Evolutionary conservation across 2,329 filamentous ascomycete genomes (phyloP).

Genomic region (Cryphonectria carpinicola): DNA sequence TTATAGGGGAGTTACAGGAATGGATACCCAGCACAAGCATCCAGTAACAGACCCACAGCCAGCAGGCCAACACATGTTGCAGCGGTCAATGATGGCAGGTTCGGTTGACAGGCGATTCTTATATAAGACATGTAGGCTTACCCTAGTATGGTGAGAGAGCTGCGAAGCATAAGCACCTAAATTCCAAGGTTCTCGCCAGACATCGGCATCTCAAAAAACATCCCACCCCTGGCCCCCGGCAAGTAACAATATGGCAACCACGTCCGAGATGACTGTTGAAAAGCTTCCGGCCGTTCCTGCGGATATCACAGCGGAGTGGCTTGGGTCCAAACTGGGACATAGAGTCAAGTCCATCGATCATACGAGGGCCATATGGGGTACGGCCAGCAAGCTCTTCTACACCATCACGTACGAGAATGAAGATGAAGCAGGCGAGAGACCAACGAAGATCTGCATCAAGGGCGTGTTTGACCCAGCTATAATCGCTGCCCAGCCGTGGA

Average conservation of each 20-base stretch:
- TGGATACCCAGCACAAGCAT: not conserved
- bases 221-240: not conserved
- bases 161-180: not conserved
- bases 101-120: not conserved
- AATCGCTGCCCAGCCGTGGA: constrained; percentile 15
- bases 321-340: constrained; percentile 35
- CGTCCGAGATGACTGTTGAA: not conserved
- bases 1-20: not conserved
- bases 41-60: not conserved
- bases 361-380: constrained; percentile 34
- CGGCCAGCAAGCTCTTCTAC: constrained; percentile 38
- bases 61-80: not conserved
- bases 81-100: not conserved
- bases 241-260: not conserved
- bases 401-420: constrained; percentile 37
- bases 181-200: not conserved
- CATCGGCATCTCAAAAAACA: not conserved
- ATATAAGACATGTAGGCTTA: not conserved
- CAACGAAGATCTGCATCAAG: constrained; percentile 27
- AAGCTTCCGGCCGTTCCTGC: constrained; percentile 34
- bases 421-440: constrained; percentile 22
- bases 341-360: constrained; percentile 33
- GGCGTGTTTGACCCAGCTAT: constrained; percentile 17
- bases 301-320: constrained; percentile 36
- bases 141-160: not conserved